Base-by-base conservation (phyloP, 2,329 filamentous ascomycete species). In the Aspergillus calidoustus region DNA sequence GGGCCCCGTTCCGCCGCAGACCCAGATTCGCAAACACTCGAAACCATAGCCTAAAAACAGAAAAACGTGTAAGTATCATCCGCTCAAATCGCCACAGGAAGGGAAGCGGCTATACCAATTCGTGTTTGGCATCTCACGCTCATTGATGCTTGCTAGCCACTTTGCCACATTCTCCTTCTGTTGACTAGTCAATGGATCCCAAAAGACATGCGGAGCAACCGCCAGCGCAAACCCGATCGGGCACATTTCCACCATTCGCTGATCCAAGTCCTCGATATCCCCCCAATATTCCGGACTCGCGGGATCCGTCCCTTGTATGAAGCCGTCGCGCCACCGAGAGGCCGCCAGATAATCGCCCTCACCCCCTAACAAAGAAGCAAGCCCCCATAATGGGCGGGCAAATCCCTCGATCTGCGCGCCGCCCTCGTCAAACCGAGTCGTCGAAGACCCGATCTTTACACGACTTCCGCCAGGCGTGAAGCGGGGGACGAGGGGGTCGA, bases 201-300 rank as follows among this genome's bases (percentile, higher is more conserved):
- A 93, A 61, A 92, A 84, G 68, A 72, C 82, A 80, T 74, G 77
- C 30, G 83, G 81, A 38, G 88, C 89, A 56, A 92, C 88, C 34
- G 89, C 90, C 57, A 94, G 80, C 1, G 90, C 86, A 69, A 87
- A 93, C 0, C 91, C 91, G 61, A 93, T 82, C 0, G 91, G 90
- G 71, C 90, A 93, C 83, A 92, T 91, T 74, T 94, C 91, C 2
- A 93, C 91, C 91, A 93, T 93, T 28, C 91, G 82, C 80, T 93
- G 91, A 71, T 93, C 91, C 60, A 89, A 87, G 71, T 93, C 90
- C 66, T 87, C 83, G 65, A 91, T 89, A 59, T 86, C 87, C 0
- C 90, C 91, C 91, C 91, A 94, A 70, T 89, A 93, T 76, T 93
- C 91, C 0, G 85, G 82, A 61, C 80, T 86, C 49, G 87, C 81